phyloP scores from a whole-genome alignment of 208 protist genomes.

The Porcisia hertigi region DNA sequence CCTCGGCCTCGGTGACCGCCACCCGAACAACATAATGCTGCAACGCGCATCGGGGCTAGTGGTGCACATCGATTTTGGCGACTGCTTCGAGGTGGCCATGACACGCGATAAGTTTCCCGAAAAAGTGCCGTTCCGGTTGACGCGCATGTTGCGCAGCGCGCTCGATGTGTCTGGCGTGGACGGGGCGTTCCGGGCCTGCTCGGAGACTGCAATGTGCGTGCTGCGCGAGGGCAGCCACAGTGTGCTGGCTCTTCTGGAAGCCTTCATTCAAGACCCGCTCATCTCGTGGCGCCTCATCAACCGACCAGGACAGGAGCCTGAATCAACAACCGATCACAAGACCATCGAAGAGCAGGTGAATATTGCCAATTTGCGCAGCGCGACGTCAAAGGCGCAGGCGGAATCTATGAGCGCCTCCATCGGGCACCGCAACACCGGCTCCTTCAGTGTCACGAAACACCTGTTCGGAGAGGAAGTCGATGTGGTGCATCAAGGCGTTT shows the following conservation, averaged over 20 bases:
- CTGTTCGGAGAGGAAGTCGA: constrained; percentile 70
- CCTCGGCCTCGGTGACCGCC: constrained; percentile 98
- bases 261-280: constrained; percentile 99
- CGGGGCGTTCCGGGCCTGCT: constrained; percentile 96
- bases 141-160: constrained; percentile 98
- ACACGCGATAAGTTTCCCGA: constrained; percentile 99
- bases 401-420: constrained; percentile 42
- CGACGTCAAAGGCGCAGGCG: constrained; percentile 14
- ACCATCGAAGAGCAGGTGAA: constrained; percentile 78
- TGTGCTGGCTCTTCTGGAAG: constrained; percentile 99
- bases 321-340: constrained; percentile 69
- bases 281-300: constrained; percentile 98
- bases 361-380: constrained; percentile 37
- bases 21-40: constrained; percentile 99
- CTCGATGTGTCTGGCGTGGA: constrained; percentile 99
- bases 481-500: constrained; percentile 80
- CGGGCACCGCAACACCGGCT: constrained; percentile 19
- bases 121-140: constrained; percentile 99
- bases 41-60: constrained; percentile 95
- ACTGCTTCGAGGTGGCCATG: constrained; percentile 99
- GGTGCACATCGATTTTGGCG: constrained; percentile 99
- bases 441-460: constrained; percentile 44
- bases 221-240: constrained; percentile 97
- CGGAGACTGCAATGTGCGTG: constrained; percentile 97
- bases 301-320: constrained; percentile 65